Base-by-base conservation (phyloP, 331 rosid species). In the Malus hybrid region DNA sequence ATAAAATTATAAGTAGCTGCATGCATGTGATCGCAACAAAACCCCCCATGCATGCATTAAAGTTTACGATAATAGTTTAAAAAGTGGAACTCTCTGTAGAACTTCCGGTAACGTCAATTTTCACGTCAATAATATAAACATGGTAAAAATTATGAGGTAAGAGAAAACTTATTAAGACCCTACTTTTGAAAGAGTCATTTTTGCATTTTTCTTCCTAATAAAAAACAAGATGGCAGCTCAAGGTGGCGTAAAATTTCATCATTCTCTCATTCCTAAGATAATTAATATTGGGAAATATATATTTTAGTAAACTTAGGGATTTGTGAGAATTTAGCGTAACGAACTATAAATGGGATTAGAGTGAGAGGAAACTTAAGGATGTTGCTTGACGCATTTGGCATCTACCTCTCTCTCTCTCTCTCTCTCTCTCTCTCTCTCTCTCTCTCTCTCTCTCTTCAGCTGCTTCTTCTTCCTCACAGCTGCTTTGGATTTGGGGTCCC, bases 291-390 rank as follows among this genome's bases (percentile, higher is more conserved):
- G 6, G 63, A 10, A 58, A 58, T 63, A 18, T 68, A 74, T 0
- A 46, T 50, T 22, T 28, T 79, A 46, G 62, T 52, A 60, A 60
- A 60, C 29, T 84, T 91, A 24, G 97, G 90, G 93, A 88, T 83
- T 87, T 75, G 93, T 81, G 93, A 86, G 86, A 79, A 78, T 84
- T 92, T 86, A 85, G 88, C 93, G 92, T 89, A 85, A 90, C 89
- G 84, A 87, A 91, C 89, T 86, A 91, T 85, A 79, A 81, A 91
- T 80, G 71, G 77, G 84, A 73, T 77, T 67, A 83, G 57, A 52
- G 20, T 52, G 76, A 60, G 71, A 71, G 78, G 79, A 84, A 68
- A 68, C 66, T 18, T 71, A 22, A 65, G 67, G 84, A 88, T 79
- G 93, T 90, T 88, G 96, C 96, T 90, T 93, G 80, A 90, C 83